These are phyloP conservation scores for Fusarium annulatum DNA, from an alignment of 2,329 filamentous ascomycete genomes.

Conservation along the genomic window DNA sequence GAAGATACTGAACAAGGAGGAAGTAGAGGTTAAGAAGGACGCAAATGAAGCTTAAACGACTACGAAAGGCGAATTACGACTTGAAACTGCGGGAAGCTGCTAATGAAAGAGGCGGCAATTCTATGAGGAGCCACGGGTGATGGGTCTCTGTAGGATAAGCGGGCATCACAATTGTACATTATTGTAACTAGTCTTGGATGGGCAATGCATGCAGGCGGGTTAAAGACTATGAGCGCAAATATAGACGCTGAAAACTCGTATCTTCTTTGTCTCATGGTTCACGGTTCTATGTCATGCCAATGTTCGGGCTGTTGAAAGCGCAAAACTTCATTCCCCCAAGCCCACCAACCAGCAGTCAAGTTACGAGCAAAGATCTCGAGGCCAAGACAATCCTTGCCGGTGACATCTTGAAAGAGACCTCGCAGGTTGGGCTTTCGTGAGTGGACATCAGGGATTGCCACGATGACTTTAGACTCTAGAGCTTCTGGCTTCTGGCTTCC, in stretches of 20 bases:
- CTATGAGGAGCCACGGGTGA: slow-evolving; percentile 16
- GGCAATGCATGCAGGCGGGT: slow-evolving; percentile 37
- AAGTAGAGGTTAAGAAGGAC: slow-evolving; percentile 37
- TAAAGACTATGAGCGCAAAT: slow-evolving; percentile 38
- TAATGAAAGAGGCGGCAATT: slow-evolving; percentile 39
- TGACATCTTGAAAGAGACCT: slow-evolving; percentile 65
- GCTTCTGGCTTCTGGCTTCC: slow-evolving; percentile 43
- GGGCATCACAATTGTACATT: slow-evolving; percentile 48
- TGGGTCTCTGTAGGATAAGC: slow-evolving; percentile 45
- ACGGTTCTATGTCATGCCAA: slow-evolving; percentile 53
- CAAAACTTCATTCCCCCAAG: slow-evolving; percentile 80
- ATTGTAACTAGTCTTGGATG: slow-evolving; percentile 45
- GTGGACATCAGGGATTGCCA: slow-evolving; percentile 80
- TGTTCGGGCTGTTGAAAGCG: slow-evolving; percentile 71
- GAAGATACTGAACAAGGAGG: slow-evolving; percentile 43
- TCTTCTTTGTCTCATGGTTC: slow-evolving; percentile 9
- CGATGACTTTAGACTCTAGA: slow-evolving; percentile 64
- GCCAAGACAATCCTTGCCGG: slow-evolving; percentile 63
- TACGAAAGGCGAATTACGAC: slow-evolving; percentile 10
- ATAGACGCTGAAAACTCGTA: slow-evolving; percentile 40
- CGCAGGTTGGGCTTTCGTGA: slow-evolving; percentile 82
- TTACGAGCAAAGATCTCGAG: slow-evolving; percentile 84
- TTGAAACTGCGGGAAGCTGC: slow-evolving; percentile 27
- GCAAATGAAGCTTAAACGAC: slow-evolving; percentile 41
- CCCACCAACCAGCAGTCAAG: slow-evolving; percentile 80